phyloP scores from a whole-genome alignment of 2,329 filamentous ascomycete genomes.

The Cladophialophora chaetospira region DNA sequence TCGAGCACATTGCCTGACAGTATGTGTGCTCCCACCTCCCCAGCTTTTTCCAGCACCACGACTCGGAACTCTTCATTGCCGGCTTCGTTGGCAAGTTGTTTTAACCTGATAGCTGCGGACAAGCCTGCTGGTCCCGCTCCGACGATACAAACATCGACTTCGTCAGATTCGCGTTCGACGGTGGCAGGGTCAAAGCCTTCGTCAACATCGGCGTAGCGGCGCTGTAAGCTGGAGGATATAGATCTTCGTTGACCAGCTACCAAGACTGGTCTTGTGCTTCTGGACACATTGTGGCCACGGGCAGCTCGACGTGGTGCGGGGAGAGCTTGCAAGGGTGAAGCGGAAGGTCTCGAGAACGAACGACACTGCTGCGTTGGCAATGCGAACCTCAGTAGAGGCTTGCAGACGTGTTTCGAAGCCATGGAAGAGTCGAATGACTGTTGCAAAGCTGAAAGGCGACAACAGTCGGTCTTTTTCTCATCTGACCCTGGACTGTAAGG shows the following conservation, averaged over 20 bases:
- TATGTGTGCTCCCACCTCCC: conserved; percentile 92
- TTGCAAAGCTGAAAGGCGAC: not conserved
- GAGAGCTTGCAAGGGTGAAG: conserved; percentile 12
- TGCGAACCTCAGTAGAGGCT: conserved; percentile 48
- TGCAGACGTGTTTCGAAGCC: conserved; percentile 45
- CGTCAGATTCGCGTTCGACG: conserved; percentile 83
- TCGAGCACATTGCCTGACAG: conserved; percentile 95
- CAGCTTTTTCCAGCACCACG: conserved; percentile 88
- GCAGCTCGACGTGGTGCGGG: conserved; percentile 20
- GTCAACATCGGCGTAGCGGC: conserved; percentile 43
- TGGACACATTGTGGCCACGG: not conserved
- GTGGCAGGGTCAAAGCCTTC: conserved; percentile 65
- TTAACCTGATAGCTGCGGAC: conserved; percentile 88
- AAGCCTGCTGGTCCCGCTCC: conserved; percentile 91
- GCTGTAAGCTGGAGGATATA: conserved; percentile 49
- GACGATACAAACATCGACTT: conserved; percentile 96
- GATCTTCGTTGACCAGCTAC: conserved; percentile 41
- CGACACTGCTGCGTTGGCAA: conserved; percentile 37
- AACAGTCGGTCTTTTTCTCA: conserved; percentile 4
- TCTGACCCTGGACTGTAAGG: not conserved
- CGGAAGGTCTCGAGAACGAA: conserved; percentile 30
- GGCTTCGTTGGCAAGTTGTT: conserved; percentile 91
- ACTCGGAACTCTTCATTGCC: conserved; percentile 97
- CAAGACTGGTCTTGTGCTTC: conserved; percentile 27
- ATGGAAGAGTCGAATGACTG: conserved; percentile 32